These are phyloP conservation scores for Dichotomocladium elegans DNA, from an alignment of 371 early-diverging fungal genomes.

Conservation along the genomic window DNA sequence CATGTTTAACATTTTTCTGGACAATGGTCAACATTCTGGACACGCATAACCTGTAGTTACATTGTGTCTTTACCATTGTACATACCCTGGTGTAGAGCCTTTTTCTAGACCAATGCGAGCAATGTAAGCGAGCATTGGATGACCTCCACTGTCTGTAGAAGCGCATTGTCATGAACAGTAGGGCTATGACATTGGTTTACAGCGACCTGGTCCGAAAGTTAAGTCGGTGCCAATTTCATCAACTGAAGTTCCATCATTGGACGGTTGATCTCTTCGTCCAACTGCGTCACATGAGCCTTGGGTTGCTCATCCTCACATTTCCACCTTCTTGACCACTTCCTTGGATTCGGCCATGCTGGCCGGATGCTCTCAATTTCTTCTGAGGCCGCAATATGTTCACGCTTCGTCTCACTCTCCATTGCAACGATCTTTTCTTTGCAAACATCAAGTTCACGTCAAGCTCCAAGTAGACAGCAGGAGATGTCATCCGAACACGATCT, in stretches of 20 bases:
- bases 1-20: too few species aligned
- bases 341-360: background rate
- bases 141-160: too few species aligned
- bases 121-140: too few species aligned
- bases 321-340: background rate
- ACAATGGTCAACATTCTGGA: too few species aligned
- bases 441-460: background rate
- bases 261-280: background rate
- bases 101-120: too few species aligned
- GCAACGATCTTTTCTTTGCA: background rate
- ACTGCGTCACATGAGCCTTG: background rate
- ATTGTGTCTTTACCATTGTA: too few species aligned
- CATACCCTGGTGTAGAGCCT: too few species aligned
- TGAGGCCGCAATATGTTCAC: background rate
- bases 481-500: background rate
- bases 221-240: background rate
- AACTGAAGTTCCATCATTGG: background rate
- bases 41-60: too few species aligned
- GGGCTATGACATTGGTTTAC: too few species aligned
- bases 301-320: background rate
- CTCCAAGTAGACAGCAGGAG: background rate
- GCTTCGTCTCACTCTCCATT: background rate
- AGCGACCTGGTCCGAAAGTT: background rate
- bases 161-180: too few species aligned
- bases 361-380: background rate